These are phyloP conservation scores for Naganishia sp. DNA, from an alignment of 1,284 basidiomycete genomes.

Conservation along the genomic window DNA sequence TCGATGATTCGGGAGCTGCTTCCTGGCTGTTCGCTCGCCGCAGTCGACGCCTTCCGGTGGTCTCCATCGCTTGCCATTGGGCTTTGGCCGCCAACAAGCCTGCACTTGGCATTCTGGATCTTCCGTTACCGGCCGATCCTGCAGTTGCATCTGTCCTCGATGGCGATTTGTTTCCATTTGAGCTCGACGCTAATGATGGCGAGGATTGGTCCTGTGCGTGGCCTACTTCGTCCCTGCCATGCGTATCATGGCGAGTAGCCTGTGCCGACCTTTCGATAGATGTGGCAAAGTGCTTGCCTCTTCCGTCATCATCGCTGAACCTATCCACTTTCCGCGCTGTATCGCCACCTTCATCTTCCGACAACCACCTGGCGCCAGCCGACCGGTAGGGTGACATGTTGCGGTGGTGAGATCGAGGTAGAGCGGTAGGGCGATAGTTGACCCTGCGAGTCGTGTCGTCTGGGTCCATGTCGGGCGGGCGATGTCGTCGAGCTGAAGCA, in stretches of 20 bases:
- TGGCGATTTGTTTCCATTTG: background rate
- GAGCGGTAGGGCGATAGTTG: conserved; percentile 33
- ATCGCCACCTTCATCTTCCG: conserved; percentile 45
- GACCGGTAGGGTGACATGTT: conserved; percentile 21
- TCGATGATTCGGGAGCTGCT: background rate
- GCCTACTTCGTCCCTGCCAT: no score
- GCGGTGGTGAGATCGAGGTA: conserved; percentile 26
- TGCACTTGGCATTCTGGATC: conserved; percentile 18
- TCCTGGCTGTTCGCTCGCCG: conserved; percentile 21
- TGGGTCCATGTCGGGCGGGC: conserved; percentile 20
- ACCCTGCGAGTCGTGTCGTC: conserved; percentile 24
- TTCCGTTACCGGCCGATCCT: background rate
- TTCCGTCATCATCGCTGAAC: conserved; percentile 9
- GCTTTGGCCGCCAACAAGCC: conserved; percentile 30
- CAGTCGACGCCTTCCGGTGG: conserved; percentile 6
- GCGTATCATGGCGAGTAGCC: background rate
- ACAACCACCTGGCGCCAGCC: conserved; percentile 41
- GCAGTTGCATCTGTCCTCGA: background rate
- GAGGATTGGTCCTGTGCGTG: background rate
- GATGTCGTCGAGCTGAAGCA: conserved; percentile 22
- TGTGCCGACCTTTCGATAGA: background rate
- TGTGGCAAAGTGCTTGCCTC: conserved; percentile 9
- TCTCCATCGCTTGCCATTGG: conserved; percentile 29
- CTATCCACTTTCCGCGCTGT: conserved; percentile 20
- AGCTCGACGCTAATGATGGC: background rate